Base-by-base conservation (phyloP, 352 stramenopile species). In the Pythium aquatile region DNA sequence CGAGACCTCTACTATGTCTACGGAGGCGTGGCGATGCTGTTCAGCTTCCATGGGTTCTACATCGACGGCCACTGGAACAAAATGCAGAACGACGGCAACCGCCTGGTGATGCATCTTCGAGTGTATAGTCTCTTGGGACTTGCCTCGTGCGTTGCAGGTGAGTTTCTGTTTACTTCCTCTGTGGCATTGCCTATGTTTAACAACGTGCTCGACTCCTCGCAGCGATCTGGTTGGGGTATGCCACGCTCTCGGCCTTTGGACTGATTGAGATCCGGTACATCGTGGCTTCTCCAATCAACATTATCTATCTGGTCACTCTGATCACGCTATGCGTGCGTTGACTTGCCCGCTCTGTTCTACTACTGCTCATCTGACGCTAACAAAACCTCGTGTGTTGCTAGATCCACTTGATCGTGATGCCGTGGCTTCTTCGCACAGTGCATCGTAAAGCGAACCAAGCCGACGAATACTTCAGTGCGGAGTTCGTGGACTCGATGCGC, bases 1-100 rank as follows among this genome's bases (percentile, higher is more conserved):
- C 65, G 63, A 7, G 75, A 88, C 56, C 63, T 94, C 52, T 94
- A 91, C 61, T 91, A 88, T 44, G 63, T 90, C 26, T 88, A 92
- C 51, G 78, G 72, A 11, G 70, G 60, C 28, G 62, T 70, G 2
- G 77, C 78, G 0, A 17, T 85, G 33, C 28, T 80, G 0, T 88
- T 88, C 51, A 81, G 77, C 51, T 61, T 90, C 30, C 68, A 92
- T 49, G 85, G 79, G 16, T 87, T 91, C 37, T 89, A 92, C 60
- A 70, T 93, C 37, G 77, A 91, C 39, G 65, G 72, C 49, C 81
- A 80, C 29, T 91, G 83, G 85, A 30, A 55, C 16, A 76, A 73
- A 24, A 61, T 91, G 48, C 73, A 88, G 30, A 52, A 74, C 42
- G 83, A 91, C 55, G 85, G 85, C 33, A 91, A 83, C 53, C 73